A percentile compares a stretch with the other conserved stretches of the same genome.
Conservation (phyloP, 2,329 filamentous ascomycete genomes). For the Cladophialophora yegresii region DNA sequence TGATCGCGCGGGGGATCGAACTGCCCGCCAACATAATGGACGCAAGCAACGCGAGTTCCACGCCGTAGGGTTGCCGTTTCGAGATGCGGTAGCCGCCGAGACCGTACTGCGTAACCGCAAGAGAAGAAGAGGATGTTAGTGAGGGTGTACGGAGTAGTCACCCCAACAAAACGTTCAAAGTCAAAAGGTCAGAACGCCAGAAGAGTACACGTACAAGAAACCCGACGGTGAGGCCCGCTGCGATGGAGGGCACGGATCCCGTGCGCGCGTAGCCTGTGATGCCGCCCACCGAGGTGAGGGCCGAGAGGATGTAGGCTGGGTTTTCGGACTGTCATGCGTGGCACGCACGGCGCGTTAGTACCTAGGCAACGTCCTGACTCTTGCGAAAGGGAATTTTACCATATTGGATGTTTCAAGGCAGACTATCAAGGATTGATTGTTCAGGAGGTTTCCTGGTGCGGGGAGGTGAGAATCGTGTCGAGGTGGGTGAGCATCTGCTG, state of each 20-base stretch:
- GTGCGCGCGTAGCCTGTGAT: slow-evolving; percentile 83
- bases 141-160: too few relatives aligned
- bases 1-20: slow-evolving; percentile 83
- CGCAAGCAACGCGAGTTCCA: slow-evolving; percentile 86
- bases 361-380: background rate
- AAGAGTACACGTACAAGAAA: slow-evolving; percentile 56
- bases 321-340: slow-evolving; percentile 82
- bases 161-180: too few relatives aligned
- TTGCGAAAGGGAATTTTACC: background rate
- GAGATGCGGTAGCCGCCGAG: slow-evolving; percentile 80
- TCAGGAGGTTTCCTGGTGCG: slow-evolving; percentile 74
- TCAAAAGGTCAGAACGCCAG: too few relatives aligned
- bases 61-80: slow-evolving; percentile 72
- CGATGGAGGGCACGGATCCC: slow-evolving; percentile 81
- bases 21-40: slow-evolving; percentile 81
- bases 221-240: slow-evolving; percentile 81
- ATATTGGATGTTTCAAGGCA: background rate
- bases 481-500: slow-evolving; percentile 55
- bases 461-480: background rate
- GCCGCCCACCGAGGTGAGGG: slow-evolving; percentile 82
- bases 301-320: slow-evolving; percentile 74
- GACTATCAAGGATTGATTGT: slow-evolving; percentile 51
- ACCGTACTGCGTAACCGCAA: slow-evolving; percentile 56
- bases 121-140: slow-evolving; percentile 34
- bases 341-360: background rate